Evolutionary conservation across 768 basidiomycete genomes (phyloP), one percentile per base, ranked within the genome.

Genomic region (Rhizopogon salebrosus): DNA sequence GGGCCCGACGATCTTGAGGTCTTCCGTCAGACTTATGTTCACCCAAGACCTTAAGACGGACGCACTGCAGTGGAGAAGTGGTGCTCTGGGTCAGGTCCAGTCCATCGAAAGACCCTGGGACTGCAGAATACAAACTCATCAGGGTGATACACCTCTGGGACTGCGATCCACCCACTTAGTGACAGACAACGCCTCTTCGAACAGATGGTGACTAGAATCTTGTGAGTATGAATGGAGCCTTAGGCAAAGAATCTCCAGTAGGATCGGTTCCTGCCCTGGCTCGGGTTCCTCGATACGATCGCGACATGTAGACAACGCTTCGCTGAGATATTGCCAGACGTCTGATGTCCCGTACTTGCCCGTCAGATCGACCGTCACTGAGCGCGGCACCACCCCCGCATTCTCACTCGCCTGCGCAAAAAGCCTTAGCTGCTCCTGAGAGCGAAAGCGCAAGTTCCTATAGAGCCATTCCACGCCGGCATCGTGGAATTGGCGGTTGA

Each of bases 1-100:
- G 4, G 48, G 45, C 1, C 64, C 50, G 14, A 69, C 57, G 18
- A 71, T 66, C 62, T 69, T 54, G 20, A 45, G 16, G 1, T 16
- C 43, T 24, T 9, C n/a, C 10, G 31, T 31, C 11, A 34, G 34
- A 29, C 14, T 18, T 37, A 7, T 35, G 20, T n/a, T 23, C 36
- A 7, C 4, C 13, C 52, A 31, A 34, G 9, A 27, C 14, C 10
- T 20, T 39, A 26, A 43, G 13, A 31, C 24, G 20, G 16, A 72
- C 78, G 57, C 59, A 83, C 83, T 27, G 82, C 80, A n/a, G 70
- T 80, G 1, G 82, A 82, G 58, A 83, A 80, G 57, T 84, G 79
- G 53, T 84, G 81, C 11, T 75, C 76, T 23, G 82, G 81, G 58
- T 82, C 81, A 4, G 80, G 81, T 3, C 81, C 79, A n/a, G 69